phyloP scores from a whole-genome alignment of 768 basidiomycete genomes.

The Kwoniella sp. region DNA sequence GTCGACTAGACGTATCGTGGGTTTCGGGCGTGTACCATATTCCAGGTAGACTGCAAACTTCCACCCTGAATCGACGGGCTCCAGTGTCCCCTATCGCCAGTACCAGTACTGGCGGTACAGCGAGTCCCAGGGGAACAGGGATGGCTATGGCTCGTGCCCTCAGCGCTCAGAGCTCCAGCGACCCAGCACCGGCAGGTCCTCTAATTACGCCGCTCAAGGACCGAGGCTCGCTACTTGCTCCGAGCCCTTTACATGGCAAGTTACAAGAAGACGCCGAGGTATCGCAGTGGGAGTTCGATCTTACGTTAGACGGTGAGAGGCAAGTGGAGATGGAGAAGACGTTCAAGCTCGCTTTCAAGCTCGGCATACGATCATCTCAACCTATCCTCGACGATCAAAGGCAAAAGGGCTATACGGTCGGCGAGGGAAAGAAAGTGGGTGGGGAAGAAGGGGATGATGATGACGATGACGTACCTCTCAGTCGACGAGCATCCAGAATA shows the following conservation, averaged over 20 bases:
- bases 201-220: not conserved
- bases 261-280: slow-evolving; percentile 2
- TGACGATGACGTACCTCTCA: slow-evolving; percentile 16
- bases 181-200: not conserved
- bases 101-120: slow-evolving; percentile 55
- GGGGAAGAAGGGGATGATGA: slow-evolving; percentile 7
- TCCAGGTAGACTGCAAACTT: slow-evolving; percentile 81
- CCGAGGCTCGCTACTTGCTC: slow-evolving; percentile 8
- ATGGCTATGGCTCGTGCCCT: slow-evolving; percentile 20
- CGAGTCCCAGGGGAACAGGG: too few relatives aligned
- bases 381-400: not conserved
- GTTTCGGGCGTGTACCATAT: slow-evolving; percentile 74
- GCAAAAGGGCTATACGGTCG: not conserved
- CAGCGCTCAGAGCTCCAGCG: slow-evolving; percentile 9
- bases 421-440: not conserved
- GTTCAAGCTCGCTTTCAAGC: slow-evolving; percentile 25
- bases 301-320: slow-evolving; percentile 22
- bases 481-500: slow-evolving; percentile 11
- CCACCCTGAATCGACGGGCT: slow-evolving; percentile 81
- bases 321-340: slow-evolving; percentile 29
- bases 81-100: slow-evolving; percentile 60
- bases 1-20: slow-evolving; percentile 88
- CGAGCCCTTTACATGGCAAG: slow-evolving; percentile 16
- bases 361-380: slow-evolving; percentile 23
- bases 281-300: slow-evolving; percentile 42